phyloP scores from a whole-genome alignment of 768 basidiomycete species.

The Pleurotus giganteus region DNA sequence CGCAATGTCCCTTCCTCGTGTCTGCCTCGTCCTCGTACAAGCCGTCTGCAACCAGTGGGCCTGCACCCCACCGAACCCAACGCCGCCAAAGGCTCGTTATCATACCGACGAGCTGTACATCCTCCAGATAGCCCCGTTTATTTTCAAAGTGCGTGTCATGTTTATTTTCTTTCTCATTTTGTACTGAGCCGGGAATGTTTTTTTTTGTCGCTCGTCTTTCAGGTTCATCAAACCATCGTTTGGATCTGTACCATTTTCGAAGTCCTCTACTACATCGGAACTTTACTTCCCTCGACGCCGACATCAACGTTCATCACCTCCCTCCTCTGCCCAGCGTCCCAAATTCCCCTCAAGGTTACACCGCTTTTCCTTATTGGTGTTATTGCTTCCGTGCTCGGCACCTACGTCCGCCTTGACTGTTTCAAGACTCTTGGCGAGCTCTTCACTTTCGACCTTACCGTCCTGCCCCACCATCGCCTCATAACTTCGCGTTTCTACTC shows the following conservation, averaged over 20 bases:
- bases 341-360: slow-evolving; percentile 28
- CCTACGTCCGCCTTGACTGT: slow-evolving; percentile 50
- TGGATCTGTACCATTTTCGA: slow-evolving; percentile 54
- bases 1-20: slow-evolving; percentile 47
- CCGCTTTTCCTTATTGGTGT: slow-evolving; percentile 47
- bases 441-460: slow-evolving; percentile 60
- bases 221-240: slow-evolving; percentile 50
- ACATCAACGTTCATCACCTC: slow-evolving; percentile 31
- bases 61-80: slow-evolving; percentile 57
- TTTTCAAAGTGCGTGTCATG: slow-evolving; percentile 45
- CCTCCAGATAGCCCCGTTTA: slow-evolving; percentile 52
- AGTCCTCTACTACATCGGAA: slow-evolving; percentile 37
- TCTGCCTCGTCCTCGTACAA: slow-evolving; percentile 45
- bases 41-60: slow-evolving; percentile 50
- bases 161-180: not conserved
- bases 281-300: slow-evolving; percentile 26
- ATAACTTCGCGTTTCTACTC: slow-evolving; percentile 42
- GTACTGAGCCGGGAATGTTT: not conserved
- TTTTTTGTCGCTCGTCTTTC: not conserved
- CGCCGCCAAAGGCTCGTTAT: slow-evolving; percentile 46
- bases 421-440: slow-evolving; percentile 51
- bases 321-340: slow-evolving; percentile 28
- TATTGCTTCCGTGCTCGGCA: slow-evolving; percentile 38
- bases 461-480: slow-evolving; percentile 48
- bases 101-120: slow-evolving; percentile 50